Conservation (phyloP, 139 green algal genomes). For the Raphidocelis subcapitata region DNA sequence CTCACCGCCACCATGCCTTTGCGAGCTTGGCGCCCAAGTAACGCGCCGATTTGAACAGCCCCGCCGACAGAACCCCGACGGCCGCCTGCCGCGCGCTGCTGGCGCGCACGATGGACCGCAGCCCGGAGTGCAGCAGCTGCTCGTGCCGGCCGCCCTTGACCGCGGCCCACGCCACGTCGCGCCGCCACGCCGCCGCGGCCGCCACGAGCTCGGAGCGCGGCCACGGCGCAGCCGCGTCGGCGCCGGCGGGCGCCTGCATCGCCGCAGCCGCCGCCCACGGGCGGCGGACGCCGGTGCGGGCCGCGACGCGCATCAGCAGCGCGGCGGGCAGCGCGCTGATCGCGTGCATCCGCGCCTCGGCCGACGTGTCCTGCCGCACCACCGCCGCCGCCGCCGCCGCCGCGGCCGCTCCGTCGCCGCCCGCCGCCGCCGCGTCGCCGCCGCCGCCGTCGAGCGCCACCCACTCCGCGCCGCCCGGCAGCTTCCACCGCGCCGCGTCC, state of each 20-base stretch:
- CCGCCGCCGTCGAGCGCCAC: not conserved
- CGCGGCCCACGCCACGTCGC: conserved; percentile 33
- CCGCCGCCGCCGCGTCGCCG: too few relatives aligned
- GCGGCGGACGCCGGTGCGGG: not conserved
- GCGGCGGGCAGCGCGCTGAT: not conserved
- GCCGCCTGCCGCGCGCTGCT: conserved; percentile 43
- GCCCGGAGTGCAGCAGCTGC: conserved; percentile 16
- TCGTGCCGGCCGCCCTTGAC: not conserved
- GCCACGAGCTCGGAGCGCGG: not conserved
- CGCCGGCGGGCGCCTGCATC: conserved; percentile 1
- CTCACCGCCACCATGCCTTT: conserved; percentile 36
- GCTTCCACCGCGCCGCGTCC: not conserved
- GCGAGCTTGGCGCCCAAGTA: conserved; percentile 43
- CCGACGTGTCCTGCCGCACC: not conserved
- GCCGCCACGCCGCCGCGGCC: not conserved
- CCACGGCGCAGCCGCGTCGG: not conserved
- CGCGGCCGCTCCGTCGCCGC: too few relatives aligned
- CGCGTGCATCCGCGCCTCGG: not conserved
- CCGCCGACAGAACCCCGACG: conserved; percentile 38
- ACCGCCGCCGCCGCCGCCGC: not conserved
- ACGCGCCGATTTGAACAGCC: conserved; percentile 32
- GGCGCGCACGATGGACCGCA: conserved; percentile 37
- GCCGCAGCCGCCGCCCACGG: not conserved
- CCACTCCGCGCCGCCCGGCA: not conserved
- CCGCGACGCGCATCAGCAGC: conserved; percentile 8